Percentiles rank a stretch among this genome's conserved stretches.
Conservation (phyloP, 75 land plant genomes). For the Adiantum capillusveneris region DNA sequence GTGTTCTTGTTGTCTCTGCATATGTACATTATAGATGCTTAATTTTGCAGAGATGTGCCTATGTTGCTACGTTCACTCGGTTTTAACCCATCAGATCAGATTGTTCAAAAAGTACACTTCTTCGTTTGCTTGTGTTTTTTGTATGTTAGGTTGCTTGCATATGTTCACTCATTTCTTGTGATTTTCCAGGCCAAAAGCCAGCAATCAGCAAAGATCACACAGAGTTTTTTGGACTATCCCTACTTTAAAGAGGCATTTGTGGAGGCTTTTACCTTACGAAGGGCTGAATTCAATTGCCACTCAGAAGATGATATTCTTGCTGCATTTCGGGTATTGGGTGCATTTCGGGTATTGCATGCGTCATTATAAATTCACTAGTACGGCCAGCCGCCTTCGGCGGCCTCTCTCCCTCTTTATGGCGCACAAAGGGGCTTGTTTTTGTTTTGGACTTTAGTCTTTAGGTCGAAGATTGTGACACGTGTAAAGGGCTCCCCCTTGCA, state of each 20-base stretch:
- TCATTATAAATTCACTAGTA: too few relatives aligned
- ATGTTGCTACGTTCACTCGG: background rate
- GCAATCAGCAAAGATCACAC: constrained; percentile 2
- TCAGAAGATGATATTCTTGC: constrained; percentile 5
- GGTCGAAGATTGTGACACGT: too few relatives aligned
- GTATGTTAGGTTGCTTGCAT: too few relatives aligned
- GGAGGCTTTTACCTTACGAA: constrained; percentile 37
- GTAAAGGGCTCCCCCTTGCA: too few relatives aligned
- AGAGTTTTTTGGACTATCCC: constrained; percentile 3
- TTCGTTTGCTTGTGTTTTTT: background rate
- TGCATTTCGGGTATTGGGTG: too few relatives aligned
- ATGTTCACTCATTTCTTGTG: too few relatives aligned
- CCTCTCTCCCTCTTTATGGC: too few relatives aligned
- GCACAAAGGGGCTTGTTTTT: too few relatives aligned
- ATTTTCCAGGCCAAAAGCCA: background rate
- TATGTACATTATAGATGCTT: background rate
- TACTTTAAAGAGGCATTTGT: constrained; percentile 5
- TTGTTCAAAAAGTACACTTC: constrained; percentile 32
- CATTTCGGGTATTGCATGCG: too few relatives aligned
- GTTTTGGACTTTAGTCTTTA: too few relatives aligned
- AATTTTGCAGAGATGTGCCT: background rate
- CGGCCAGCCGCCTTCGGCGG: too few relatives aligned
- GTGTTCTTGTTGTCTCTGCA: background rate
- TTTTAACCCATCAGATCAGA: constrained; percentile 27
- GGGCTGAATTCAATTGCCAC: constrained; percentile 24